These are phyloP conservation scores for Melanogaster broomeanus DNA, from an alignment of 768 basidiomycete genomes.

Conservation along the genomic window DNA sequence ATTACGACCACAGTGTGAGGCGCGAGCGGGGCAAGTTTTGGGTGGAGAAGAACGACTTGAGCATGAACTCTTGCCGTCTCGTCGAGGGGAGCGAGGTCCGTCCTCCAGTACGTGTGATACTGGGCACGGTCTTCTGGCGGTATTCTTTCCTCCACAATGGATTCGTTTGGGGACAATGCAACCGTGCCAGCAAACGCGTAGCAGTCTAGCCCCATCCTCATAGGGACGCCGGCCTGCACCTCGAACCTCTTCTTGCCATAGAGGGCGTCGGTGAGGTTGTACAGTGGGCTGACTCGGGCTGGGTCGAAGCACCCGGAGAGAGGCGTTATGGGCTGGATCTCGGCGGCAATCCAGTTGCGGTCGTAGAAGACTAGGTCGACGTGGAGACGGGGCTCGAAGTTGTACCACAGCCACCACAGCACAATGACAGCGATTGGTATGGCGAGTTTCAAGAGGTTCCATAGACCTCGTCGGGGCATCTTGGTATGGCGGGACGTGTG, in stretches of 20 bases:
- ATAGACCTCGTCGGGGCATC: constrained; percentile 35
- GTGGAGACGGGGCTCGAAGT: constrained; percentile 71
- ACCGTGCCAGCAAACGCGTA: constrained; percentile 91
- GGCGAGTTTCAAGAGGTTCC: constrained; percentile 44
- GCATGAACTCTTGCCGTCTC: constrained; percentile 84
- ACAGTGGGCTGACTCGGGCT: constrained; percentile 55
- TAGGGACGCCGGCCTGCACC: constrained; percentile 77
- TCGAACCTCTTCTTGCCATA: constrained; percentile 67
- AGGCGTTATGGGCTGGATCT: constrained; percentile 65
- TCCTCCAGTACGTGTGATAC: constrained; percentile 95
- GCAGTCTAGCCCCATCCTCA: constrained; percentile 85
- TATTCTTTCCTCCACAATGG: constrained; percentile 13
- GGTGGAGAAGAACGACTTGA: constrained; percentile 92
- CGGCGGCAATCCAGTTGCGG: constrained; percentile 69
- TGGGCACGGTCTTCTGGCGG: constrained; percentile 52
- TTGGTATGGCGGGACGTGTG: background rate
- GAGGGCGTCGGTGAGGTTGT: constrained; percentile 66
- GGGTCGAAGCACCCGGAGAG: constrained; percentile 77
- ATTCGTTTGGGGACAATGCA: constrained; percentile 25
- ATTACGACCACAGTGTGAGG: constrained; percentile 93
- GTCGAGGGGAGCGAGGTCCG: constrained; percentile 78
- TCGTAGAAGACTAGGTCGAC: constrained; percentile 82
- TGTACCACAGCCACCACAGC: constrained; percentile 43
- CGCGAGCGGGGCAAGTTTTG: constrained; percentile 67
- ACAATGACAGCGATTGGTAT: constrained; percentile 34